Evolutionary conservation across 1,139 yeast species (phyloP).

Genomic region (Debaryomycetaceae sp.): DNA sequence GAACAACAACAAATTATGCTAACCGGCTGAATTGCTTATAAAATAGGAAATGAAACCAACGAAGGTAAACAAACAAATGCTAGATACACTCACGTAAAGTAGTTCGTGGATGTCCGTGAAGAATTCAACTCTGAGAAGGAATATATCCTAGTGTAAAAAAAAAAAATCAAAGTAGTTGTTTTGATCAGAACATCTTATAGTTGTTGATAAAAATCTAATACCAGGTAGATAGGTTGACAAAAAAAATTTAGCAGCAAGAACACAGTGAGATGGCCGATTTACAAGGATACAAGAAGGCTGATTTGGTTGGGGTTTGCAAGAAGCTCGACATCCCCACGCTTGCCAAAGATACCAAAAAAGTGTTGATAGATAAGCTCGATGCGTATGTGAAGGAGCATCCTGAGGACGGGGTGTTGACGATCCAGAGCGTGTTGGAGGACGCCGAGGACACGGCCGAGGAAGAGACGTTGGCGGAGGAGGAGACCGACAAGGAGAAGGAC

Average conservation of each 20-base stretch:
- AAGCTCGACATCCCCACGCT: constrained; percentile 33
- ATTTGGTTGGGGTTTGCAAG: constrained; percentile 32
- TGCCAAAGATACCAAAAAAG: constrained; percentile 42
- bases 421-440: constrained; percentile 16
- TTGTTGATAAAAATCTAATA: not conserved
- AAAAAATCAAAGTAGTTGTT: not conserved
- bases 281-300: constrained; percentile 35
- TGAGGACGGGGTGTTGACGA: constrained; percentile 31
- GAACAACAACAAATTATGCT: constrained; percentile 2
- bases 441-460: constrained; percentile 23
- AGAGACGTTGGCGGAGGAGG: constrained; percentile 19
- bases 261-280: constrained; percentile 22
- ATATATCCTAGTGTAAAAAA: not conserved
- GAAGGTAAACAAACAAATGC: constrained; percentile 3
- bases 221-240: not conserved
- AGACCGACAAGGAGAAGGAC: constrained; percentile 22
- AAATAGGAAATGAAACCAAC: not conserved
- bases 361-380: constrained; percentile 41
- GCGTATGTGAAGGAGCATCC: constrained; percentile 34
- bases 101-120: not conserved
- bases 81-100: not conserved
- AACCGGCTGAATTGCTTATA: not conserved
- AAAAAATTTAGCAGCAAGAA: not conserved
- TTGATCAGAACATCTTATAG: not conserved
- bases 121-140: not conserved